Evolutionary conservation across 2,329 filamentous ascomycete genomes (phyloP).

Genomic region (Xylaria sp.): DNA sequence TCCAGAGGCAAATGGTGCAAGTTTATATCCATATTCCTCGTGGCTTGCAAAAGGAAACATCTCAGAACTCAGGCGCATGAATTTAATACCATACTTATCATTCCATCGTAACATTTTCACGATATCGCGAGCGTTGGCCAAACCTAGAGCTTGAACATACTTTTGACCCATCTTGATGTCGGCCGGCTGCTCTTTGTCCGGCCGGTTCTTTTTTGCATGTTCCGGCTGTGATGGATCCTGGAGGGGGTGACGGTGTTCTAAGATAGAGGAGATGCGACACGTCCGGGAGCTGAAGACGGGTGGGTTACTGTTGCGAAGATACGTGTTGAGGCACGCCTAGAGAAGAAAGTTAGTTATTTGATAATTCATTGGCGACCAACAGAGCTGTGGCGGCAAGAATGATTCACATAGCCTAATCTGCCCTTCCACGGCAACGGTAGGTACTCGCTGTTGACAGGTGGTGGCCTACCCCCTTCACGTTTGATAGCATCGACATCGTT

Average conservation of each 20-base stretch:
- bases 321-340: constrained; percentile 90
- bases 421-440: constrained; percentile 92
- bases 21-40: constrained; percentile 83
- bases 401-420: constrained; percentile 83
- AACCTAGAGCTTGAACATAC: constrained; percentile 80
- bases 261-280: constrained; percentile 88
- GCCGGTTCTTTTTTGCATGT: constrained; percentile 86
- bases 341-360: constrained; percentile 32
- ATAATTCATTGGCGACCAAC: neutral
- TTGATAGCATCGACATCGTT: constrained; percentile 41
- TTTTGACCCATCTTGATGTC: constrained; percentile 73
- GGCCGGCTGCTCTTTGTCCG: constrained; percentile 76
- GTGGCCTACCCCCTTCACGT: constrained; percentile 64
- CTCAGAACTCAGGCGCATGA: constrained; percentile 91
- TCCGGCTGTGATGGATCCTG: constrained; percentile 79
- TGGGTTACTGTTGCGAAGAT: constrained; percentile 82
- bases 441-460: constrained; percentile 83
- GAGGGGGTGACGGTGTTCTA: constrained; percentile 88
- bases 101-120: constrained; percentile 92
- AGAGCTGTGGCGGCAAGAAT: constrained; percentile 24
- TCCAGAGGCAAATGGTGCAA: constrained; percentile 84
- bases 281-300: constrained; percentile 92
- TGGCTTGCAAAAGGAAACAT: constrained; percentile 98
- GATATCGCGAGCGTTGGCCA: constrained; percentile 86
- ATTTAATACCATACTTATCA: constrained; percentile 88